Evolutionary conservation across 2,329 filamentous ascomycete species (phyloP).

Genomic region (Thelonectria rubi): DNA sequence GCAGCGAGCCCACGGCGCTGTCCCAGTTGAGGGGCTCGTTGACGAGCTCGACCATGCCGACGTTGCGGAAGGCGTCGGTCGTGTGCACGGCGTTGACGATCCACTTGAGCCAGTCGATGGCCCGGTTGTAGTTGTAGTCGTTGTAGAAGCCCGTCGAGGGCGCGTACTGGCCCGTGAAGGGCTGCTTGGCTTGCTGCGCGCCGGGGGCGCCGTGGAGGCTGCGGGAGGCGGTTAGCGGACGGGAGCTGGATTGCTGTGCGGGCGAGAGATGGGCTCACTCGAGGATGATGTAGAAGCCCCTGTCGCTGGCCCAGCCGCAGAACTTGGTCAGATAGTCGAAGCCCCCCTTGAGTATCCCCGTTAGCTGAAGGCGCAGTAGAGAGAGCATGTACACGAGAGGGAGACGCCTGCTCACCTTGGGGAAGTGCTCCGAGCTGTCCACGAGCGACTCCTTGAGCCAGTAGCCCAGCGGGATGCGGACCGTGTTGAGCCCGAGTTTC

Average conservation of each 20-base stretch:
- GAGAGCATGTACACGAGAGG: too few relatives aligned
- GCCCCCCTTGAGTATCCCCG: conserved; percentile 43
- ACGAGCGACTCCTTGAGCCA: conserved; percentile 63
- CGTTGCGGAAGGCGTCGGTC: conserved; percentile 58
- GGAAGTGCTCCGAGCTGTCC: conserved; percentile 60
- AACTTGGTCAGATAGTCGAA: conserved; percentile 57
- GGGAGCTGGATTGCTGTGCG: rapidly evolving
- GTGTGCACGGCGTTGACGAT: conserved; percentile 62
- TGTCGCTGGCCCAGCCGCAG: conserved; percentile 57
- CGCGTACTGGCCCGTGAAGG: conserved; percentile 56
- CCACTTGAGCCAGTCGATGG: conserved; percentile 63
- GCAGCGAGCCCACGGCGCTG: conserved; percentile 31
- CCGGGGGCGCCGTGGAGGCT: conserved; percentile 60
- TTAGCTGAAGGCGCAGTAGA: too few relatives aligned
- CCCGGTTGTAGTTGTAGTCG: conserved; percentile 65
- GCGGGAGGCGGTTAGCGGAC: neutral
- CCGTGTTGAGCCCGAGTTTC: conserved; percentile 60
- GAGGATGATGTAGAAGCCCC: conserved; percentile 62
- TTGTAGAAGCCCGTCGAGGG: conserved; percentile 61
- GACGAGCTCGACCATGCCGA: conserved; percentile 65
- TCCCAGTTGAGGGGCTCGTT: conserved; percentile 39
- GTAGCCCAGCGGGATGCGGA: conserved; percentile 64
- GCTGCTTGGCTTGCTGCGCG: conserved; percentile 55
- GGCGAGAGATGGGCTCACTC: conserved; percentile 43
- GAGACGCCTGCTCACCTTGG: conserved; percentile 38